Conservation (phyloP, 2,329 filamentous ascomycete genomes). For the Fusarium anguioides region DNA sequence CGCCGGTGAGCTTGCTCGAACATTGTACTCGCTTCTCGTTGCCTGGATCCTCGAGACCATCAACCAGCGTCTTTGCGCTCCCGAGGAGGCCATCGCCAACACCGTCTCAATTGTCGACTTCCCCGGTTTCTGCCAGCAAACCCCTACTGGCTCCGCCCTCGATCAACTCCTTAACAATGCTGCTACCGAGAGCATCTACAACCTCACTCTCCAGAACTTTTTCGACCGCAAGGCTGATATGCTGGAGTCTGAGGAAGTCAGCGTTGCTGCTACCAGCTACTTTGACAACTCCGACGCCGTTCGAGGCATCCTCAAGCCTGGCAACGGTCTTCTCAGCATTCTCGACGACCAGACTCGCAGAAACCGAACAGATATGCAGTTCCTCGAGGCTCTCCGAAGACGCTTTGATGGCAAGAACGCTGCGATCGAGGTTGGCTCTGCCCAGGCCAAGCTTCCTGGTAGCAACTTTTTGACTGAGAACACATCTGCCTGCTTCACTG, state of each 20-base stretch:
- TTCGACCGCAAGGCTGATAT: slow-evolving; percentile 95
- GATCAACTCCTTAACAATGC: slow-evolving; percentile 97
- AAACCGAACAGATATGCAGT: slow-evolving; percentile 86
- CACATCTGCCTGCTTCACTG: slow-evolving; percentile 81
- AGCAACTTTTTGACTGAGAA: slow-evolving; percentile 92
- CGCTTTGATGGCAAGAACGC: slow-evolving; percentile 95
- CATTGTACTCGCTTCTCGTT: slow-evolving; percentile 91
- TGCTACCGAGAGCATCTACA: slow-evolving; percentile 90
- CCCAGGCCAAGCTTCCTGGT: slow-evolving; percentile 81
- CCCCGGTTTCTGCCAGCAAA: slow-evolving; percentile 89
- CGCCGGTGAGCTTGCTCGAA: slow-evolving; percentile 92
- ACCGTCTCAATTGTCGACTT: slow-evolving; percentile 97
- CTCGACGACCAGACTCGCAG: slow-evolving; percentile 95
- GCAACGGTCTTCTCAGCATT: slow-evolving; percentile 93
- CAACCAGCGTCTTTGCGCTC: slow-evolving; percentile 88
- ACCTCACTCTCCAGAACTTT: slow-evolving; percentile 93
- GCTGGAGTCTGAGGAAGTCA: slow-evolving; percentile 93
- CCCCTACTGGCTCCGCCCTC: slow-evolving; percentile 83
- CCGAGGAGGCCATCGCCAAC: slow-evolving; percentile 89
- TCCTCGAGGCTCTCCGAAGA: slow-evolving; percentile 90
- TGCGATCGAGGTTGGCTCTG: slow-evolving; percentile 81
- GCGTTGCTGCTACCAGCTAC: slow-evolving; percentile 90
- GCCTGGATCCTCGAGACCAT: slow-evolving; percentile 93
- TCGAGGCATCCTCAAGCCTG: slow-evolving; percentile 88
- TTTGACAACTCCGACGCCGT: slow-evolving; percentile 98